Evolutionary conservation across 495 filamentous ascomycete genomes (phyloP).

Genomic region (Alectoria sarmentosa): DNA sequence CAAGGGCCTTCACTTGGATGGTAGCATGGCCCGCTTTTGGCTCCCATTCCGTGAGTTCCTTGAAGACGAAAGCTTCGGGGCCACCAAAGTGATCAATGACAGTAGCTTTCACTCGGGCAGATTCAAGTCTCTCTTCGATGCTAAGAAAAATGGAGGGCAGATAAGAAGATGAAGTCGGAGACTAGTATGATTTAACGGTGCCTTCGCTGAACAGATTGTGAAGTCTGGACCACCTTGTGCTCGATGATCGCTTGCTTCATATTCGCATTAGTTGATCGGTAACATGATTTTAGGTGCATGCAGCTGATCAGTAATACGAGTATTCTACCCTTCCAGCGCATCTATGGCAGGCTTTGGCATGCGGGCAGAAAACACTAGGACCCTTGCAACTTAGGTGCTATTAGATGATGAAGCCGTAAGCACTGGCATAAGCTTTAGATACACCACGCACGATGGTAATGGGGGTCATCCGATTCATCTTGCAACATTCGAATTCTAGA

Average conservation of each 20-base stretch:
- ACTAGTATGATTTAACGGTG: background rate
- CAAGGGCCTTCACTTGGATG: background rate
- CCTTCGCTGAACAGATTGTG: background rate
- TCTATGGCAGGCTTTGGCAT: no score
- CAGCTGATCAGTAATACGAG: no score
- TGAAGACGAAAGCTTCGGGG: background rate
- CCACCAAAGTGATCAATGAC: background rate
- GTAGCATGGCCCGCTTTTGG: background rate
- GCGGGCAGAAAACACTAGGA: no score
- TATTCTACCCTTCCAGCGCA: no score
- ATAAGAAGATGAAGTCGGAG: background rate
- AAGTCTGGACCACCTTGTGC: background rate
- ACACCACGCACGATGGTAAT: background rate
- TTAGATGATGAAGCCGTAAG: no score
- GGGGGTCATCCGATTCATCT: background rate
- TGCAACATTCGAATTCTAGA: background rate
- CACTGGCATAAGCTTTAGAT: no score
- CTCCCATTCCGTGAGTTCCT: background rate
- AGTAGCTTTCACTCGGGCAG: background rate
- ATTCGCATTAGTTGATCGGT: background rate
- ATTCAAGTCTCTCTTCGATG: background rate
- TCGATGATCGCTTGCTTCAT: background rate
- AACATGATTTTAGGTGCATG: background rate
- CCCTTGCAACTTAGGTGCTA: no score
- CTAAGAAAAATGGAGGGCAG: background rate